Evolutionary conservation across 805 yeast species (phyloP).

Genomic region (Millerozyma miso): DNA sequence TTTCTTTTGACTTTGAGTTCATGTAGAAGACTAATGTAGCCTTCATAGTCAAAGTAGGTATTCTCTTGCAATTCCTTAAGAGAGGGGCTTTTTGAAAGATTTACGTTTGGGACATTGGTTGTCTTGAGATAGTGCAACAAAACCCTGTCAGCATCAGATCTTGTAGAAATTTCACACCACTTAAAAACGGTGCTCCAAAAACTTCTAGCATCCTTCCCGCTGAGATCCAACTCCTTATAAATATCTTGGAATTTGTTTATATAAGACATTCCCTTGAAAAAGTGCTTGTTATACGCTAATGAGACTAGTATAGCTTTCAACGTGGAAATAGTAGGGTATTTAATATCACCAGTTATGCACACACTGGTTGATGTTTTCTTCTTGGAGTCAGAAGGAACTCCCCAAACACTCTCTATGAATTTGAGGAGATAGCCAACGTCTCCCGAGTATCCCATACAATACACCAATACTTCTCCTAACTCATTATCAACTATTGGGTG

Average conservation of each 20-base stretch:
- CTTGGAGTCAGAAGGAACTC: constrained; percentile 24
- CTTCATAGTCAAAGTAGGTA: constrained; percentile 37
- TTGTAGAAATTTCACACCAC: constrained; percentile 35
- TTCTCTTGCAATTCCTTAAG: constrained; percentile 26
- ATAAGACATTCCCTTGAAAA: constrained; percentile 29
- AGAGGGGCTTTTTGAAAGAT: constrained; percentile 5
- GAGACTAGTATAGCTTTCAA: constrained; percentile 29
- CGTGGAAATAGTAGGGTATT: constrained; percentile 21
- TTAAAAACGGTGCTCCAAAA: constrained; percentile 36
- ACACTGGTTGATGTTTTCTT: constrained; percentile 3
- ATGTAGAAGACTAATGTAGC: constrained; percentile 24
- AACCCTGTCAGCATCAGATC: constrained; percentile 22
- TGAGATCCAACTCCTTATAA: constrained; percentile 19
- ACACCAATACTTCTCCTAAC: constrained; percentile 25
- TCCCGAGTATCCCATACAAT: constrained; percentile 27
- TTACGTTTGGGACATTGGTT: constrained; percentile 4
- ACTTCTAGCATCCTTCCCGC: constrained; percentile 11
- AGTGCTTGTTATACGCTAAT: constrained; percentile 27
- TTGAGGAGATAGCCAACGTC: constrained; percentile 16
- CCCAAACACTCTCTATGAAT: constrained; percentile 28
- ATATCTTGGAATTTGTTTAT: constrained; percentile 32
- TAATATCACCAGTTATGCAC: constrained; percentile 11
- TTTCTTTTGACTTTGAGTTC: constrained; percentile 23
- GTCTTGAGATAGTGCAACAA: constrained; percentile 23
- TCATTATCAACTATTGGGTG: constrained; percentile 12